Base-by-base conservation (phyloP, 352 stramenopile genomes). In the Phytophthora kernoviae region DNA sequence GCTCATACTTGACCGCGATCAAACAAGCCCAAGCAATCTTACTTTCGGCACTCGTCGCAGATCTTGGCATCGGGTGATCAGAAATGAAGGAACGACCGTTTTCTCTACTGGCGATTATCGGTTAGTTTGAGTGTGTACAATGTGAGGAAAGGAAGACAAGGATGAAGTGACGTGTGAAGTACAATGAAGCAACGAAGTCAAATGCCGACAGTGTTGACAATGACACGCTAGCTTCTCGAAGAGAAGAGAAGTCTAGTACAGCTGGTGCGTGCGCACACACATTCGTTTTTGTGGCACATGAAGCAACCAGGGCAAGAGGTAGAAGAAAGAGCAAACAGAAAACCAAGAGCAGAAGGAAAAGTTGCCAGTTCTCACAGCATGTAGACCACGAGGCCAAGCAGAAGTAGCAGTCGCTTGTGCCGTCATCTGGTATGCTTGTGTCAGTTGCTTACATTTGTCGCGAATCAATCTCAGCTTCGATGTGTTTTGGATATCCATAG, bases 91-190 rank as follows among this genome's bases (percentile, higher is more conserved):
- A 67, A 54, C 46, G 50, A 18, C 52, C 45, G 51, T 59, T 30
- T 22, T 70, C 47, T 55, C 42, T 60, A 46, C 44, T 45, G 40
- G 58, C 61, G 51, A 67, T 54, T 53, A 49, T 61, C 50, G 62
- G 54, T 55, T 73, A 65, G 53, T 70, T 63, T 77, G 53, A 66
- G 58, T 70, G 60, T 70, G 68, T 76, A 76, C 58, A 68, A 70
- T 74, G 57, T 70, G 68, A 68, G 45, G 52, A 68, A 70, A 68
- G 59, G 68, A 70, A 63, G 43, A 40, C 67, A 69, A 68, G 62
- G 65, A 53, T 62, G 47, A 66, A 63, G 65, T 72, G 67, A 57
- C 56, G 59, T 73, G 54, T 70, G 63, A 56, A 65, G 46, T 71
- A 73, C 68, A 77, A 70, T 73, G 64, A 71, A 70, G 58, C 49